Evolutionary conservation across 805 yeast genomes (phyloP), one percentile per base, ranked within the genome.

Genomic region (Candida nonsorbophila): DNA sequence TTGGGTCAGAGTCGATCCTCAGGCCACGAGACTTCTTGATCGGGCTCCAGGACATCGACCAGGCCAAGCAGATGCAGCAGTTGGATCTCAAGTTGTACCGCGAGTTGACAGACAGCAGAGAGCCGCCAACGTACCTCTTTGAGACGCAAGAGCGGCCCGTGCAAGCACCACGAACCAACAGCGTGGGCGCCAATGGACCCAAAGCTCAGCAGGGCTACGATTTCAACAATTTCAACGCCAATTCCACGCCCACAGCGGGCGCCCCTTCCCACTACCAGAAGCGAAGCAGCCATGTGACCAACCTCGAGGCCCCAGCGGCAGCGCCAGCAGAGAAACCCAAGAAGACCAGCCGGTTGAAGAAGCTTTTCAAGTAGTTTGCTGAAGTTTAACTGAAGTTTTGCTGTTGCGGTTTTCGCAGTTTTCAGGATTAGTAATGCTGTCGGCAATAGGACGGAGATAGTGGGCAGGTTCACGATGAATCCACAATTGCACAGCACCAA

Each of bases 1-100:
- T 90, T 34, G 97, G 97, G 0, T 77, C 88, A 9, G 94, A 84
- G 49, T 77, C 80, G 30, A 55, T 85, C 2, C 57, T 84, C 36
- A 74, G 76, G 7, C 83, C 85, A 4, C 45, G 69, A 11, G 69
- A 62, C 37, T 65, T 62, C 33, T 45, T 65, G 26, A 61, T 62
- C 33, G 71, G 70, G 1, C 46, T 65, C 10, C 70, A 63, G 37
- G 45, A 54, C 19, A 58, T 63, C 16, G 69, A 63, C 34, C 47
- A 45, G 7, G 56, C 42, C 14, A 62, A 62, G 31, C 53, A 55
- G 4, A 55, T 76, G 30, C 51, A 45, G 6, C 58, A 58, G n/a
- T 51, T 78, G 34, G 57, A 64, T 16, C 54, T 77, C 28, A 48
- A 47, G 15, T 51, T 60, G 42, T 38, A 31, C 31, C 41, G 42